Base-by-base conservation (phyloP, 2,329 filamentous ascomycete species). In the Fusarium verrucosum region DNA sequence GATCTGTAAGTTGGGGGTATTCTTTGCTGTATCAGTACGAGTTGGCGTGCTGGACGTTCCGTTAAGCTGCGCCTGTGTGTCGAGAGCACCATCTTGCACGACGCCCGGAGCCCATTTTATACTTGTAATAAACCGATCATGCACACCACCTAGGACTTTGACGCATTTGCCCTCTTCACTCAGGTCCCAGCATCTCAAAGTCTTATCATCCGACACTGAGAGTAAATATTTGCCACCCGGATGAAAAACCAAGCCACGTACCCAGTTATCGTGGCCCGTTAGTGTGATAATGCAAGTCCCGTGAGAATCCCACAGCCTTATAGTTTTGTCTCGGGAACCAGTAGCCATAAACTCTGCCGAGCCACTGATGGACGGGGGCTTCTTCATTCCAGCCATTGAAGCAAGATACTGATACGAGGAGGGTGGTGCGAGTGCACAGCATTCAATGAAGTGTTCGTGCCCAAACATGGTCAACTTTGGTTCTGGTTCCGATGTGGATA, bases 251-350 rank as follows among this genome's bases (percentile, higher is more conserved):
- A 97, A 78, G 1, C 85, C 90, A 25, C 92, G 88, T 9, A 98
- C 87, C 94, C 94, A 98, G 75, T 97, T 97, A 76, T 97, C 94
- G 75, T 97, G 94, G 3, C 94, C 94, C 1, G 87, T 80, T 2
- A 98, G 82, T 0, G 91, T 95, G 75, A 92, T 94, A 74, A 97
- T 88, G 65, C 92, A 86, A 11, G 89, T 92, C 23, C 94, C 94
- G 47, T 92, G 86, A 17, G 89, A 85, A 75, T 96, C 92, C 92
- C 93, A 97, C 8, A 98, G 80, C 70, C 89, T 89, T 74, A 98
- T 96, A 0, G 89, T 90, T 80, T 97, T 97, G 77, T 97, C 94
- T 74, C 94, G 84, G 11, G 90, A 91, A 14, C 92, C 94, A 0
- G 93, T 97, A 0, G 94, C 94, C 74, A 97, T 85, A 74, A 92